Evolutionary conservation across 2,329 filamentous ascomycete species (phyloP).

Genomic region (Beauveria caledonica): DNA sequence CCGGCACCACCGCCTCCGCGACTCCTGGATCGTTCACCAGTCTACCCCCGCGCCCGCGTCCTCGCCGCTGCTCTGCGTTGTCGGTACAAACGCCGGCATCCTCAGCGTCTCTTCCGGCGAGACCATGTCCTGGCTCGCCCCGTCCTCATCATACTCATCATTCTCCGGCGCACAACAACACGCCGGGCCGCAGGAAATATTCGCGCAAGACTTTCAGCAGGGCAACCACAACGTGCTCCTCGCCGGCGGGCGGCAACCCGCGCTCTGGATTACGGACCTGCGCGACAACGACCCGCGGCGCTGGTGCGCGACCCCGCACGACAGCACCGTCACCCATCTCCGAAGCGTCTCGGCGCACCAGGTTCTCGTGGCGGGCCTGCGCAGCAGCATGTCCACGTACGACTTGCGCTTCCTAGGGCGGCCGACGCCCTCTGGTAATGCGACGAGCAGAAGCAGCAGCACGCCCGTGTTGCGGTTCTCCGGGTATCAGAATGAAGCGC

Average conservation of each 20-base stretch:
- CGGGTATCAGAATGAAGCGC: slow-evolving; percentile 41
- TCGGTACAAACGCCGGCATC: slow-evolving; percentile 43
- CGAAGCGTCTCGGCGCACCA: slow-evolving; percentile 40
- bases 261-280: slow-evolving; percentile 38
- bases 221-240: slow-evolving; percentile 37
- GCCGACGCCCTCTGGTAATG: neutral
- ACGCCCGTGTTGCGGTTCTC: slow-evolving; percentile 39
- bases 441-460: slow-evolving; percentile 6
- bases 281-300: slow-evolving; percentile 26
- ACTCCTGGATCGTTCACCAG: slow-evolving; percentile 30
- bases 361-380: slow-evolving; percentile 44
- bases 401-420: slow-evolving; percentile 40
- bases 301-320: slow-evolving; percentile 27
- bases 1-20: slow-evolving; percentile 18
- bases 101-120: slow-evolving; percentile 27
- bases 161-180: neutral
- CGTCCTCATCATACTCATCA: slow-evolving; percentile 12
- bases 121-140: slow-evolving; percentile 27
- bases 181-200: slow-evolving; percentile 29
- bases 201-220: slow-evolving; percentile 40
- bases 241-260: slow-evolving; percentile 42
- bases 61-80: slow-evolving; percentile 33
- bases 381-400: slow-evolving; percentile 44
- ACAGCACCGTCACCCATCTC: slow-evolving; percentile 40
- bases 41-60: slow-evolving; percentile 33